These are phyloP conservation scores for Staphylotrichum tortipilum DNA, from an alignment of 495 filamentous ascomycete genomes.

Conservation along the genomic window DNA sequence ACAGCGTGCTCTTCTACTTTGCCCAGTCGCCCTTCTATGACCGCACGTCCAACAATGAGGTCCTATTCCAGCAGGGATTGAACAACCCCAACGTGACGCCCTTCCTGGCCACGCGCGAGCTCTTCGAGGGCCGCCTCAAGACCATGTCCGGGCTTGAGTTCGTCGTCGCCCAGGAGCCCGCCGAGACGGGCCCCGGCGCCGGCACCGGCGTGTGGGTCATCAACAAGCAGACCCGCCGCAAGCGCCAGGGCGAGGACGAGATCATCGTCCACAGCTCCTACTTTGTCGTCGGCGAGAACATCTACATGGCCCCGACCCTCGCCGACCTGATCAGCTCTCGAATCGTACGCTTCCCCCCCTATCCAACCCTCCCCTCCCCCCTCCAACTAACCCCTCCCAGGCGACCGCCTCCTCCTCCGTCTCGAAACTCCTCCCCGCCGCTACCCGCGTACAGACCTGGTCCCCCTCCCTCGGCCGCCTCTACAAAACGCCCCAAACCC, in stretches of 20 bases:
- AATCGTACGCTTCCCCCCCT: slow-evolving; percentile 45
- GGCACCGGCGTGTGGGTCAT: slow-evolving; percentile 82
- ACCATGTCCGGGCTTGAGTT: slow-evolving; percentile 80
- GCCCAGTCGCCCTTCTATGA: slow-evolving; percentile 87
- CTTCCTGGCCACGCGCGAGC: slow-evolving; percentile 58
- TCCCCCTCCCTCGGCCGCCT: slow-evolving; percentile 65
- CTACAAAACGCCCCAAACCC: slow-evolving; percentile 49
- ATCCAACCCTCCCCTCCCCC: neutral
- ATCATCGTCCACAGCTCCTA: slow-evolving; percentile 67
- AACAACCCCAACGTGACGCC: slow-evolving; percentile 54
- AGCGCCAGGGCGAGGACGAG: slow-evolving; percentile 53
- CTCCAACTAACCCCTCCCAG: slow-evolving; percentile 25
- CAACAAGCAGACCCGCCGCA: slow-evolving; percentile 71
- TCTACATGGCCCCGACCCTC: slow-evolving; percentile 83
- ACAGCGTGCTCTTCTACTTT: slow-evolving; percentile 83
- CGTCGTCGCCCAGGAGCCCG: slow-evolving; percentile 67
- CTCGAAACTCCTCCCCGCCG: slow-evolving; percentile 50
- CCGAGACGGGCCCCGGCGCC: slow-evolving; percentile 52
- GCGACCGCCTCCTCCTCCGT: slow-evolving; percentile 56
- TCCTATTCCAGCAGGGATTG: slow-evolving; percentile 63
- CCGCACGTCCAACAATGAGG: slow-evolving; percentile 75
- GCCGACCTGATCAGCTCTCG: slow-evolving; percentile 66
- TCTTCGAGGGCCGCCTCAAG: slow-evolving; percentile 67
- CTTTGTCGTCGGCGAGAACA: slow-evolving; percentile 73
- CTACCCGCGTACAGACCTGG: slow-evolving; percentile 57